Percentiles rank a stretch among this genome's conserved stretches.
These are phyloP conservation scores for Trichoderma gamsii DNA, from an alignment of 495 filamentous ascomycete genomes.

Conservation along the genomic window DNA sequence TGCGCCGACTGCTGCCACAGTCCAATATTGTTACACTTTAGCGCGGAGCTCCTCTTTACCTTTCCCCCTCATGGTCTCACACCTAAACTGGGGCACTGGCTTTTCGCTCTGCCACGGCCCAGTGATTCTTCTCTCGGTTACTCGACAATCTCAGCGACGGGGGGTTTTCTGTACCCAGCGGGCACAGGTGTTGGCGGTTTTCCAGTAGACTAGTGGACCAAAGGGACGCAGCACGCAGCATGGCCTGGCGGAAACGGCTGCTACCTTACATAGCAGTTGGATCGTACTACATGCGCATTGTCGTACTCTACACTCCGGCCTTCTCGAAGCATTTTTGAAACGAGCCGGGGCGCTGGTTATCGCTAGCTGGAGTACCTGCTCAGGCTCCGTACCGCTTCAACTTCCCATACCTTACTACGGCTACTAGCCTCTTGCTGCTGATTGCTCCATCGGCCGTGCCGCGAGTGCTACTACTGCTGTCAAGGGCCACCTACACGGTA, in stretches of 20 bases:
- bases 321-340: not conserved
- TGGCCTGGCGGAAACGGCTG: not conserved
- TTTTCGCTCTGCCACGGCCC: not conserved
- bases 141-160: not conserved
- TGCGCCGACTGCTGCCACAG: constrained; percentile 8
- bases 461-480: not conserved
- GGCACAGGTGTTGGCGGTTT: too few relatives aligned
- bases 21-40: not conserved
- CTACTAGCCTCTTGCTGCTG: not conserved
- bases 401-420: not conserved
- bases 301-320: not conserved
- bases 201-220: too few relatives aligned
- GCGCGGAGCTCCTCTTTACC: not conserved
- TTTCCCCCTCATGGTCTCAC: constrained; percentile 13
- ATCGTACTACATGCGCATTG: not conserved
- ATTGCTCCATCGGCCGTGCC: constrained; percentile 1
- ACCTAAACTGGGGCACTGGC: constrained; percentile 1
- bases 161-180: too few relatives aligned
- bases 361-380: not conserved
- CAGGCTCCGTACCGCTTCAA: too few relatives aligned
- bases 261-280: not conserved
- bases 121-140: not conserved
- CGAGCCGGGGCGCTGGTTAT: not conserved
- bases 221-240: not conserved
- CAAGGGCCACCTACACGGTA: not conserved